Base-by-base conservation (phyloP, 768 basidiomycete species). In the Atractiella rhizophila region DNA sequence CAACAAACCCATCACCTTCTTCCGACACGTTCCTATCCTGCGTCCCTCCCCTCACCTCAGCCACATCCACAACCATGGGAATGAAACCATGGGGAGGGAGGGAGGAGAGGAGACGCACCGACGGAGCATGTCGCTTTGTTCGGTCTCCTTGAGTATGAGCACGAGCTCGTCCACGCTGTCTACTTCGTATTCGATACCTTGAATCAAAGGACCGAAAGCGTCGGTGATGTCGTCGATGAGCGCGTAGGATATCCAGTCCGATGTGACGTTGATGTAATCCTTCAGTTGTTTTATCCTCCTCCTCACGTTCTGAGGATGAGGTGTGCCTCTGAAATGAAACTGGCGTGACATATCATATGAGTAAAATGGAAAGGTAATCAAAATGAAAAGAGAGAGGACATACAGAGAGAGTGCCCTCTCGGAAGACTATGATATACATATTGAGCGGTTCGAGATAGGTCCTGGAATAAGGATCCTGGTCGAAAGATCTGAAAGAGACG, bases 151-250 rank as follows among this genome's bases (percentile, higher is more conserved):
- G 43, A 98, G 63, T 31, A 98, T 98, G 45, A 98, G 64, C 51
- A 96, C 91, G 36, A 98, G 68, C 62, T 98, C 91, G 53, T 96
- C 91, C 47, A 98, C 96, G 46, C 76, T 81, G 61, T 98, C 91
- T 60, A 98, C 91, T 61, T 98, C 91, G 51, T 96, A 96, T 59
- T 98, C 91, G 59, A 96, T 98, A 56, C 75, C 74, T 59, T 96
- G 91, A 53, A 98, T 96, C 43, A 98, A 69, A 4, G 91, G 91
- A 12, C 91, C 91, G 57, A 98, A 98, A 8, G 85, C 88, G 56
- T 98, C 91, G 35, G 91, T 96, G 58, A 98, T 96, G 61, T 98
- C 91, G 61, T 98, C 91, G 55, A 98, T 98, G 45, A 98, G 70
- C 9, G 91, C 91, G 53, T 98, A 98, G 4, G 86, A 94, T 49